phyloP scores from a whole-genome alignment of 1,284 basidiomycete genomes.

The Leccinum pachyderme region DNA sequence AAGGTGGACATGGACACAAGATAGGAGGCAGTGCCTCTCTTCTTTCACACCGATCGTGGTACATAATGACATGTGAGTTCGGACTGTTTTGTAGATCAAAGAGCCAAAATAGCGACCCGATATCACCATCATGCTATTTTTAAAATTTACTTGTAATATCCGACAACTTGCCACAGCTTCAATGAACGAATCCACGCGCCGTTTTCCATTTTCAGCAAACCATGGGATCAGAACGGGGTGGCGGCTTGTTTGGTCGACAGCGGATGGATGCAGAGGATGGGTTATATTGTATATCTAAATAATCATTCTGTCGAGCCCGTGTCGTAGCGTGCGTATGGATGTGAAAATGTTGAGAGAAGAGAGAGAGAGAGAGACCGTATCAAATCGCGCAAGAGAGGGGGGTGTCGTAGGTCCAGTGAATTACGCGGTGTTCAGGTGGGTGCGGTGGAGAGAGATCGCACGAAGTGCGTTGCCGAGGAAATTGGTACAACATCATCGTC shows the following conservation, averaged over 20 bases:
- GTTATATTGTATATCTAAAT: neutral
- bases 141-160: neutral
- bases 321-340: neutral
- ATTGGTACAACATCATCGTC: slow-evolving; percentile 15
- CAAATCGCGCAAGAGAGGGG: slow-evolving; percentile 2
- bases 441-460: neutral
- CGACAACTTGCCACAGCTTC: neutral
- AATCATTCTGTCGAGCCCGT: neutral
- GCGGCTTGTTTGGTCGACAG: neutral
- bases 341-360: neutral
- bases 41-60: too few relatives aligned
- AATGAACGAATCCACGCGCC: neutral
- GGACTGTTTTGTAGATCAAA: too few relatives aligned
- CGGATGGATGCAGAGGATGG: neutral
- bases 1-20: too few relatives aligned
- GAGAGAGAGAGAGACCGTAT: neutral
- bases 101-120: too few relatives aligned
- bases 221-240: neutral
- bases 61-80: too few relatives aligned
- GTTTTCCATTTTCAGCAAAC: neutral
- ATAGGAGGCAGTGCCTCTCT: too few relatives aligned
- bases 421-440: neutral
- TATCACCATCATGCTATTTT: too few relatives aligned
- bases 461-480: neutral
- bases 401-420: neutral